A percentile compares a stretch with the other conserved stretches of the same genome.
Evolutionary conservation across 768 basidiomycete species (phyloP).

Genomic region (Kwoniella shandongensis): DNA sequence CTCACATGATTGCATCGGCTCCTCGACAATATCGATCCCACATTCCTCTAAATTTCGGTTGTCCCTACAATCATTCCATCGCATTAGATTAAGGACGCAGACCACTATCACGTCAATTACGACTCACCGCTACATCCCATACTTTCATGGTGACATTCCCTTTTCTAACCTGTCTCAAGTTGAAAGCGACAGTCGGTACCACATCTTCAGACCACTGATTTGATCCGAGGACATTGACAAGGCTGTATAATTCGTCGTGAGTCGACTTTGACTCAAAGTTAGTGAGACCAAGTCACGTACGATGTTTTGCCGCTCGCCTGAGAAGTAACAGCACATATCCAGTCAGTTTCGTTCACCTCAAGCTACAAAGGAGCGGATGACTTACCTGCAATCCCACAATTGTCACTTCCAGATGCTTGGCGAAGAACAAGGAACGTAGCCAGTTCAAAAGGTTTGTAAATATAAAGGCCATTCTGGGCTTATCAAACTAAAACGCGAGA

Average conservation of each 20-base stretch:
- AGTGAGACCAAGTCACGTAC: slow-evolving; percentile 42
- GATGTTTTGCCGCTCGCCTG: slow-evolving; percentile 94
- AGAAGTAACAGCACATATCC: neutral
- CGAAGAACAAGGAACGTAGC: slow-evolving; percentile 73
- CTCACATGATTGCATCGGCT: slow-evolving; percentile 87
- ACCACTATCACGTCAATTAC: neutral
- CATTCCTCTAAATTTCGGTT: slow-evolving; percentile 91
- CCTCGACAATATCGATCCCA: slow-evolving; percentile 94
- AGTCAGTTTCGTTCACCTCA: neutral
- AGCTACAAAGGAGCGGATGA: slow-evolving; percentile 1
- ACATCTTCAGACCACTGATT: slow-evolving; percentile 90
- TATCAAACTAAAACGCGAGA: too few relatives aligned
- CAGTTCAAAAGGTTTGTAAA: slow-evolving; percentile 63
- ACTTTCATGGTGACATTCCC: slow-evolving; percentile 89
- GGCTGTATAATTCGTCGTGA: slow-evolving; percentile 20
- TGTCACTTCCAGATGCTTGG: slow-evolving; percentile 81
- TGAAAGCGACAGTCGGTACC: slow-evolving; percentile 94
- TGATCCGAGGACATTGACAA: slow-evolving; percentile 84
- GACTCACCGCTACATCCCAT: slow-evolving; percentile 85
- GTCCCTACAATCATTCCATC: slow-evolving; percentile 59
- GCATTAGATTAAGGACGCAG: neutral
- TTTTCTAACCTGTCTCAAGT: slow-evolving; percentile 80
- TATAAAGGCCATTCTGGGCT: slow-evolving; percentile 56
- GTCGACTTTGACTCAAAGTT: neutral
- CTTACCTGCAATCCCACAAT: slow-evolving; percentile 85